phyloP scores from a whole-genome alignment of 148 eudicot species.

The Rhododendron simsii region DNA sequence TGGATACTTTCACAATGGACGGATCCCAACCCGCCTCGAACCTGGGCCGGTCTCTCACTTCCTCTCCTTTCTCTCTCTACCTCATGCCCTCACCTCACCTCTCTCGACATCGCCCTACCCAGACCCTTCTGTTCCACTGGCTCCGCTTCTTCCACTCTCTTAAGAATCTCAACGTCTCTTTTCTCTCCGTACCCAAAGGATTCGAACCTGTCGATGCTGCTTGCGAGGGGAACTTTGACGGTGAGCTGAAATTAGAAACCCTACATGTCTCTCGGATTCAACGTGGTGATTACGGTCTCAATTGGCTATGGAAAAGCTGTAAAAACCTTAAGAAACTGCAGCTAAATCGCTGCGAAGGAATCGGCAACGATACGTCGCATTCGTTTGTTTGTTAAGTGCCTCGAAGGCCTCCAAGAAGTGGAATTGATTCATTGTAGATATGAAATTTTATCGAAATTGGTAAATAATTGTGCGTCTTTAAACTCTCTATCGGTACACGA shows the following conservation, averaged over 20 bases:
- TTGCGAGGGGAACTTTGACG: neutral
- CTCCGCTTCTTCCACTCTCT: neutral
- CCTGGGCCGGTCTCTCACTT: conserved; percentile 12
- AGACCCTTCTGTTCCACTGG: too few species aligned
- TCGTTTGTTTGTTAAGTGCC: too few species aligned
- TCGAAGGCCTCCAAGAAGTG: neutral
- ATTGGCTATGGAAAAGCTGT: neutral
- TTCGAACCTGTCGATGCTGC: neutral
- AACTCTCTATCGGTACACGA: conserved; percentile 41
- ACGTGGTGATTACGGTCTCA: neutral
- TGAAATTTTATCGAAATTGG: neutral
- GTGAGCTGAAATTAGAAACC: too few species aligned
- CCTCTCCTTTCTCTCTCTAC: conserved; percentile 37
- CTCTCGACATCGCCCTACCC: too few species aligned
- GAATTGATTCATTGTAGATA: neutral
- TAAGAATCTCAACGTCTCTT: neutral
- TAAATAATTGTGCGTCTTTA: neutral
- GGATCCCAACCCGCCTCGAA: too few species aligned
- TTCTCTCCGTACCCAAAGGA: neutral
- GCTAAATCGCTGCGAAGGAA: too few species aligned
- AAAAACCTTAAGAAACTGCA: too few species aligned
- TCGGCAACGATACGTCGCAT: too few species aligned
- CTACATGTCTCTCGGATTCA: neutral
- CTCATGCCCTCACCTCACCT: conserved; percentile 8
- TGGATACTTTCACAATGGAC: too few species aligned